phyloP scores from a whole-genome alignment of 768 basidiomycete genomes.

The Infundibulicybe gibba region DNA sequence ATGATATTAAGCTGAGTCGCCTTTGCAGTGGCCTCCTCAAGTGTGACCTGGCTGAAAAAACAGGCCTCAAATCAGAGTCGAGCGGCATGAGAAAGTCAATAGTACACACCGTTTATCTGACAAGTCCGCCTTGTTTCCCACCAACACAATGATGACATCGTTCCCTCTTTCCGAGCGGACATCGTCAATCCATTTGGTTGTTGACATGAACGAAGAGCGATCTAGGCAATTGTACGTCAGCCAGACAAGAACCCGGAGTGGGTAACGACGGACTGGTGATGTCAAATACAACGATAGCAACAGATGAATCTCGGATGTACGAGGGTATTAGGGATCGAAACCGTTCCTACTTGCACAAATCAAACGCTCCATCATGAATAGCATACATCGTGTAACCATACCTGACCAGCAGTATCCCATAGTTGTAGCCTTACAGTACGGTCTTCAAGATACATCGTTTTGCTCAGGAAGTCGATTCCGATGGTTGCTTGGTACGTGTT shows the following conservation, averaged over 20 bases:
- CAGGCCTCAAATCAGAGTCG: conserved; percentile 5
- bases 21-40: conserved; percentile 93
- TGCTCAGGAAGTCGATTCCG: conserved; percentile 98
- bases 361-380: conserved; percentile 1
- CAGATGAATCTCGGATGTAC: conserved; percentile 98
- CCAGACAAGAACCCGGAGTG: conserved; percentile 2
- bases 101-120: conserved; percentile 90
- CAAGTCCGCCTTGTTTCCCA: conserved; percentile 98
- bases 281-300: conserved; percentile 98
- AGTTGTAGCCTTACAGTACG: conserved; percentile 95
- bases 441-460: conserved; percentile 99
- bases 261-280: conserved; percentile 78
- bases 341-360: conserved; percentile 62
- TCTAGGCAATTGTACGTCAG: conserved; percentile 40
- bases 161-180: conserved; percentile 95
- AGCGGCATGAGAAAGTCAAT: neutral
- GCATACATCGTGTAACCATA: conserved; percentile 23
- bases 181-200: conserved; percentile 99
- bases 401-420: conserved; percentile 98
- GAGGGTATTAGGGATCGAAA: conserved; percentile 97
- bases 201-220: conserved; percentile 97
- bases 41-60: conserved; percentile 85
- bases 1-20: conserved; percentile 89
- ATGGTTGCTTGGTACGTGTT: conserved; percentile 98
- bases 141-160: conserved; percentile 97